Evolutionary conservation across 225 moss, liverwort and hornwort genomes (phyloP).

Genomic region (Polytrichum formosum): DNA sequence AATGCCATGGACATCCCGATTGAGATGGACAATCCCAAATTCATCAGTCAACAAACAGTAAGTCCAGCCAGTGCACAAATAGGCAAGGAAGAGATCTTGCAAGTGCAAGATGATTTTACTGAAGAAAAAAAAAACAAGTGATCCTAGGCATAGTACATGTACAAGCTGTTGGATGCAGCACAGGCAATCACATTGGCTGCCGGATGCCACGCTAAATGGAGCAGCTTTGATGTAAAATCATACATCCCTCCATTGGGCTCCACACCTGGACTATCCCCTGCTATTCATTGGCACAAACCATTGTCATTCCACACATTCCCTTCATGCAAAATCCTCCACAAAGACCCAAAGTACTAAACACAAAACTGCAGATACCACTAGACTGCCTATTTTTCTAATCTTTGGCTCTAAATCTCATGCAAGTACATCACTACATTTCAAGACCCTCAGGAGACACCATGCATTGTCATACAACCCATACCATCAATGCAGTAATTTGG

Average conservation of each 20-base stretch:
- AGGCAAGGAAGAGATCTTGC: slow-evolving; percentile 9
- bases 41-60: too few relatives aligned
- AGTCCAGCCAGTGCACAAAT: slow-evolving; percentile 27
- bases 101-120: slow-evolving; percentile 46
- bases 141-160: slow-evolving; percentile 79
- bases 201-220: slow-evolving; percentile 78
- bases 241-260: slow-evolving; percentile 62
- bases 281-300: slow-evolving; percentile 7
- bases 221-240: slow-evolving; percentile 67
- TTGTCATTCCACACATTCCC: neutral
- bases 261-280: slow-evolving; percentile 73
- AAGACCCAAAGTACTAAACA: neutral
- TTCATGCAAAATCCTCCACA: neutral
- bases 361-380: neutral
- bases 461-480: neutral
- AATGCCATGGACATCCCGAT: too few relatives aligned
- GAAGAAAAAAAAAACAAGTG: slow-evolving; percentile 45
- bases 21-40: too few relatives aligned
- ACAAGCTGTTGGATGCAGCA: slow-evolving; percentile 79
- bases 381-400: neutral
- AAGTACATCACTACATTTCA: too few relatives aligned
- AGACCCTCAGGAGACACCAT: neutral
- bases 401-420: too few relatives aligned
- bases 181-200: slow-evolving; percentile 66
- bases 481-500: neutral